phyloP scores from a whole-genome alignment of 352 stramenopile species.

The Globisporangium irregulare region DNA sequence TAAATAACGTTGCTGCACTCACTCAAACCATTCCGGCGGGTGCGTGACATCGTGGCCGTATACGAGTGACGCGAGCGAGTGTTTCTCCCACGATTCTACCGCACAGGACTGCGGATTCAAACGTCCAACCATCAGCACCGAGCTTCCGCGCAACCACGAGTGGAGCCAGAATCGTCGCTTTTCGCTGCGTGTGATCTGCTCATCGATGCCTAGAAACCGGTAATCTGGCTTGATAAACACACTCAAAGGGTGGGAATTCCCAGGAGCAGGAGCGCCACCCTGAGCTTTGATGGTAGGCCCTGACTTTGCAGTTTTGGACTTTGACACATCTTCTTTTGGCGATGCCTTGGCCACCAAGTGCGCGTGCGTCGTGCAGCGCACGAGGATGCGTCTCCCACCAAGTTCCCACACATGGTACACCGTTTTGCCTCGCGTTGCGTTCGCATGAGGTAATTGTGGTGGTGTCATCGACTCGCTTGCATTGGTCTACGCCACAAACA shows the following conservation, averaged over 20 bases:
- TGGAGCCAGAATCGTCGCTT: slow-evolving; percentile 66
- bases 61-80: slow-evolving; percentile 44
- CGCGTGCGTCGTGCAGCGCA: slow-evolving; percentile 48
- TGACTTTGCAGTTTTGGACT: not conserved
- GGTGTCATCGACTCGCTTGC: not conserved
- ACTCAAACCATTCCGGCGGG: slow-evolving; percentile 54
- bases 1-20: slow-evolving; percentile 18
- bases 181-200: slow-evolving; percentile 63
- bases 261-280: not conserved
- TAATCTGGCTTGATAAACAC: slow-evolving; percentile 78
- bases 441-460: not conserved
- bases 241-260: slow-evolving; percentile 31
- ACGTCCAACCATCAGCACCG: slow-evolving; percentile 42
- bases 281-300: not conserved
- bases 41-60: slow-evolving; percentile 33
- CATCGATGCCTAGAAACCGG: slow-evolving; percentile 38
- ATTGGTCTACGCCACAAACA: not conserved
- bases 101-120: slow-evolving; percentile 31
- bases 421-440: slow-evolving; percentile 9
- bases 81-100: slow-evolving; percentile 43
- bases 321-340: not conserved
- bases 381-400: slow-evolving; percentile 45
- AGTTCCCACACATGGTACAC: slow-evolving; percentile 74
- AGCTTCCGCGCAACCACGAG: slow-evolving; percentile 73
- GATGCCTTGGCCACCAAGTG: slow-evolving; percentile 12